phyloP scores from a whole-genome alignment of 805 yeast species.

The Candida ponderosae region DNA sequence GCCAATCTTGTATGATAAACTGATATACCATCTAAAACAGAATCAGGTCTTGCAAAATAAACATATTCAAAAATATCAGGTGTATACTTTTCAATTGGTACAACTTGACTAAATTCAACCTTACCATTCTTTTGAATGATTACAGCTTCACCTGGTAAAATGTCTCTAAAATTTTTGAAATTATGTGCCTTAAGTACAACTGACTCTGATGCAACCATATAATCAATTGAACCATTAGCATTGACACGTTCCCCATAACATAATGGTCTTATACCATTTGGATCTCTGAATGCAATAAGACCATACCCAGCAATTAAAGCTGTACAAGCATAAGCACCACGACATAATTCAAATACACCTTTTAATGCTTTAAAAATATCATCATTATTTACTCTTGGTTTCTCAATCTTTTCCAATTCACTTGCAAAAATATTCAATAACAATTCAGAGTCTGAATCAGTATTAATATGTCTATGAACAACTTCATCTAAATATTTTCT shows the following conservation, averaged over 20 bases:
- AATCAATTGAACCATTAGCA: conserved; percentile 66
- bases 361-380: conserved; percentile 83
- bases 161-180: conserved; percentile 69
- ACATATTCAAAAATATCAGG: conserved; percentile 98
- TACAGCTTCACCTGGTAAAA: conserved; percentile 94
- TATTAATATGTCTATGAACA: conserved; percentile 95
- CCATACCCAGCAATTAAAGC: conserved; percentile 97
- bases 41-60: conserved; percentile 96
- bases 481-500: conserved; percentile 79
- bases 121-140: conserved; percentile 72
- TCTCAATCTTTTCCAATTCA: conserved; percentile 84
- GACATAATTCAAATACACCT: conserved; percentile 71
- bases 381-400: conserved; percentile 83
- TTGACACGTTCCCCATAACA: conserved; percentile 75
- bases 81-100: conserved; percentile 66
- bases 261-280: conserved; percentile 92
- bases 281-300: conserved; percentile 91
- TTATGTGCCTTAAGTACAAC: conserved; percentile 93
- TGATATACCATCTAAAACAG: conserved; percentile 92
- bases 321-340: conserved; percentile 97
- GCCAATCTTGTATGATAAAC: conserved; percentile 88
- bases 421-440: conserved; percentile 86
- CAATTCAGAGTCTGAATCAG: conserved; percentile 93
- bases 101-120: conserved; percentile 86
- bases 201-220: conserved; percentile 92